Evolutionary conservation across 1,139 yeast genomes (phyloP).

Genomic region (Hansenula sp.): DNA sequence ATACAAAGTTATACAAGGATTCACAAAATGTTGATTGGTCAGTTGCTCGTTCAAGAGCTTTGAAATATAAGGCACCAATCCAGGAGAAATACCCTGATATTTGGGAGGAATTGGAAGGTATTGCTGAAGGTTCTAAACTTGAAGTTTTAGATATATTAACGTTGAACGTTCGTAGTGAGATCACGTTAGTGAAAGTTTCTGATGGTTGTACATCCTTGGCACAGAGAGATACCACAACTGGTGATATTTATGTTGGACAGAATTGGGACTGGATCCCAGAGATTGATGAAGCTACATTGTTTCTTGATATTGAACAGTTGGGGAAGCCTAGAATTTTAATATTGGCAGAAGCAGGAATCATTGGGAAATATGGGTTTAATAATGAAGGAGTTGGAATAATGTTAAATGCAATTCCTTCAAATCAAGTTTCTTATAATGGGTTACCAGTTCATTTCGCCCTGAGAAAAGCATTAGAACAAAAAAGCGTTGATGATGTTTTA

Average conservation of each 20-base stretch:
- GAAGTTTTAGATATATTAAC: slow-evolving; percentile 17
- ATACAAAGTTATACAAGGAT: slow-evolving; percentile 14
- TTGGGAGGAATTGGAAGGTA: slow-evolving; percentile 17
- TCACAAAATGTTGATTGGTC: slow-evolving; percentile 15
- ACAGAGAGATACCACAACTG: slow-evolving; percentile 8
- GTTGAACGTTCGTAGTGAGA: slow-evolving; percentile 19
- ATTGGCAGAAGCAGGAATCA: slow-evolving; percentile 22
- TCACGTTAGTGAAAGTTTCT: slow-evolving; percentile 16
- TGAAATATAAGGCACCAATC: slow-evolving; percentile 13
- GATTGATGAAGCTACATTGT: slow-evolving; percentile 14
- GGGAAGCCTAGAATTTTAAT: slow-evolving; percentile 16
- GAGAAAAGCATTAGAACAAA: slow-evolving; percentile 26
- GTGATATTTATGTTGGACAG: slow-evolving; percentile 16
- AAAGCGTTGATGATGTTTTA: slow-evolving; percentile 24
- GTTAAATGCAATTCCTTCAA: slow-evolving; percentile 18
- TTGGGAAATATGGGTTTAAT: slow-evolving; percentile 22
- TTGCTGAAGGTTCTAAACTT: slow-evolving; percentile 15
- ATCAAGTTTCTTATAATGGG: slow-evolving; percentile 22
- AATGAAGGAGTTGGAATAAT: slow-evolving; percentile 16
- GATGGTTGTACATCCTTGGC: slow-evolving; percentile 22
- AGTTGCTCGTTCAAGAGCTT: slow-evolving; percentile 12
- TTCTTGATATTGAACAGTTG: slow-evolving; percentile 14
- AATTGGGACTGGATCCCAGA: slow-evolving; percentile 25
- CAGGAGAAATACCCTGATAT: slow-evolving; percentile 12
- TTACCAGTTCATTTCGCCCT: slow-evolving; percentile 31